Base-by-base conservation (phyloP, 2,329 filamentous ascomycete species). In the Periconia sp. region DNA sequence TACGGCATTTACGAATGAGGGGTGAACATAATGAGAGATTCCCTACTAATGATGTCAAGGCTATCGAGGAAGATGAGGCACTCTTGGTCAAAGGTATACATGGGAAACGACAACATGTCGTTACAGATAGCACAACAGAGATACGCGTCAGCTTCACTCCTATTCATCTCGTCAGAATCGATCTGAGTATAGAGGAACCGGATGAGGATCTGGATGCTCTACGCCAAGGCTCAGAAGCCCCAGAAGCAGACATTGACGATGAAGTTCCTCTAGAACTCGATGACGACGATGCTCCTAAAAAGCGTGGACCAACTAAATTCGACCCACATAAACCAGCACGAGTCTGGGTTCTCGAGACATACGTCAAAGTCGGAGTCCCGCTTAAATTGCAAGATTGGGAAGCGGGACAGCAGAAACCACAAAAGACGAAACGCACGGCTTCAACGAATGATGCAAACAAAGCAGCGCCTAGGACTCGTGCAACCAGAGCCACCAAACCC, bases 101-200 rank as follows among this genome's bases (percentile, higher is more conserved):
- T 49, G 86, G 82, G 5, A 83, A 82, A 46, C 81, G 93, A 53
- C 79, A 78, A 6, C 92, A 95, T 71, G 82, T 85, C 42, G 87
- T 84, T 49, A 92, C 88, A 0, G 93, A 95, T 67, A 85, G 82
- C 1, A 85, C 86, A 5, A 81, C 86, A 1, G 93, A 97, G 69
- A 72, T 97, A 10, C 87, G 93, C 7, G 75, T 97, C 19, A 86
- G 89, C 1, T 95, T 89, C 66, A 79, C 87, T 5, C 94, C 94
- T 0, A 80, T 85, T 2, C 82, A 89, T 30, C 81, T 97, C 15
- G 90, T 96, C 2, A 85, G 86, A 0, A 81, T 97, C 40, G 86
- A 96, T 64, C 76, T 97, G 20, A 82, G 85, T 11, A 79, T 81
- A 0, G 92, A 97, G 68, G 82, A 85, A 30, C 87, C 90, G 15